Evolutionary conservation across 2,329 filamentous ascomycete genomes (phyloP).

Genomic region (Magnaporthiopsis incrustans): DNA sequence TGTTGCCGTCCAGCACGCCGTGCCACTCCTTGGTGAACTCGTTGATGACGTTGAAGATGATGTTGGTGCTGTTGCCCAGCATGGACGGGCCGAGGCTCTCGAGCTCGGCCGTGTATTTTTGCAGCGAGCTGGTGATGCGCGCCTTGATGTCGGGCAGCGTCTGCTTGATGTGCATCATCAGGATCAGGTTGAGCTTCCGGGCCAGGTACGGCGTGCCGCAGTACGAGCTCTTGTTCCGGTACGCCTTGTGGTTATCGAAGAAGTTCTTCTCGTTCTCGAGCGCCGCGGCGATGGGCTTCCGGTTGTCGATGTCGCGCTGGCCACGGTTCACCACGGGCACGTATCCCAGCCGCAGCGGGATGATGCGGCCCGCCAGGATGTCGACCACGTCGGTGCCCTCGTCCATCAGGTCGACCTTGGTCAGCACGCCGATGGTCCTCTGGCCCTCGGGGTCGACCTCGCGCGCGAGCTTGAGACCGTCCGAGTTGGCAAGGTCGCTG

Average conservation of each 20-base stretch:
- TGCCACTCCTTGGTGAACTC: slow-evolving; percentile 98
- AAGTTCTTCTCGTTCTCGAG: slow-evolving; percentile 93
- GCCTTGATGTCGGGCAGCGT: slow-evolving; percentile 98
- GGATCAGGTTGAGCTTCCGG: slow-evolving; percentile 91
- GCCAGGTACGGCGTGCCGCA: slow-evolving; percentile 96
- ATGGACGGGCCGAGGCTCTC: slow-evolving; percentile 82
- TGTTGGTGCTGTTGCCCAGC: slow-evolving; percentile 92
- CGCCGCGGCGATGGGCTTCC: slow-evolving; percentile 84
- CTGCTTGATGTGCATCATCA: slow-evolving; percentile 99
- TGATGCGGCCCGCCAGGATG: slow-evolving; percentile 94
- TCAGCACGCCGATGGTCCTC: slow-evolving; percentile 92
- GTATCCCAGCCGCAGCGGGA: slow-evolving; percentile 88
- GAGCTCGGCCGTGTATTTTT: slow-evolving; percentile 84
- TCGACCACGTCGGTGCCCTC: slow-evolving; percentile 97
- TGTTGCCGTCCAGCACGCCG: slow-evolving; percentile 92
- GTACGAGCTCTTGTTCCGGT: slow-evolving; percentile 97
- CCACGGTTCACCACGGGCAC: slow-evolving; percentile 95
- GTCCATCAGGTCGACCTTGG: slow-evolving; percentile 97
- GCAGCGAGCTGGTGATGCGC: slow-evolving; percentile 84
- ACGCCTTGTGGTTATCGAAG: slow-evolving; percentile 97
- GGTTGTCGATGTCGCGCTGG: slow-evolving; percentile 97
- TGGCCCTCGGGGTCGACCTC: slow-evolving; percentile 94
- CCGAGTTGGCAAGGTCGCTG: slow-evolving; percentile 96
- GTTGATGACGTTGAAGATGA: slow-evolving; percentile 96
- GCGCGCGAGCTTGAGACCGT: slow-evolving; percentile 89